Evolutionary conservation across 2,329 filamentous ascomycete genomes (phyloP), one percentile per base, ranked within the genome.

Genomic region (Passalora sequoiae): DNA sequence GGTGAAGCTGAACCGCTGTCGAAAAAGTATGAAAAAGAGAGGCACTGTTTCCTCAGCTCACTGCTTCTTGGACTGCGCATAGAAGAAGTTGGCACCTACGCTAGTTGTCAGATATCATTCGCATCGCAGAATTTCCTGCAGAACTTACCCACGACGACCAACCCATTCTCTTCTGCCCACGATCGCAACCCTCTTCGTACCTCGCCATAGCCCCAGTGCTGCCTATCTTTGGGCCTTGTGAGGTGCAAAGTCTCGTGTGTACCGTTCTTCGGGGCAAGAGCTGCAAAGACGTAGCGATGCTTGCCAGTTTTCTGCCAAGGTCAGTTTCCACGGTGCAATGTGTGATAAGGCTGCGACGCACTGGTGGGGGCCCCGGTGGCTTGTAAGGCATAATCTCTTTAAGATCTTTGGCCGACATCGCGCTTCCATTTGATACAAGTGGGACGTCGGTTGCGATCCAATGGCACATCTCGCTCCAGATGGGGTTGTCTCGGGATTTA

Each of bases 401-500:
- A 1, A 54, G 49, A 6, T 44, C 22, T n/a, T 32, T n/a, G n/a
- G n/a, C 12, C 4, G 38, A 29, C 5, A 35, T 27, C 8, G 19
- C 13, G 21, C 31, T 30, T 28, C 21, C 25, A 20, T 38, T 43
- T 21, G 24, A 43, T 15, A 44, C 37, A 2, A 68, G 40, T 1
- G 59, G 54, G 4, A 70, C 54, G 19, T 66, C 63, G 6, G 68
- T 60, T 1, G 62, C 62, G 38, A 73, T 67, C 75, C 75, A 79
- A 57, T 80, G 77, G 55, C 75, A 79, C 62, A 80, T 72, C 49
- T 80, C 72, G 15, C 66, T 68, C 74, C 74, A 78, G 42, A 74
- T 66, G 1, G 76, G 75, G 47, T 79, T 59, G 1, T 71, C 61
- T 31, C 70, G 69, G 6, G 69, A 73, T 2, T 73, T 75, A n/a